Conservation (phyloP, 768 basidiomycete species). For the Tulasnella sp. region DNA sequence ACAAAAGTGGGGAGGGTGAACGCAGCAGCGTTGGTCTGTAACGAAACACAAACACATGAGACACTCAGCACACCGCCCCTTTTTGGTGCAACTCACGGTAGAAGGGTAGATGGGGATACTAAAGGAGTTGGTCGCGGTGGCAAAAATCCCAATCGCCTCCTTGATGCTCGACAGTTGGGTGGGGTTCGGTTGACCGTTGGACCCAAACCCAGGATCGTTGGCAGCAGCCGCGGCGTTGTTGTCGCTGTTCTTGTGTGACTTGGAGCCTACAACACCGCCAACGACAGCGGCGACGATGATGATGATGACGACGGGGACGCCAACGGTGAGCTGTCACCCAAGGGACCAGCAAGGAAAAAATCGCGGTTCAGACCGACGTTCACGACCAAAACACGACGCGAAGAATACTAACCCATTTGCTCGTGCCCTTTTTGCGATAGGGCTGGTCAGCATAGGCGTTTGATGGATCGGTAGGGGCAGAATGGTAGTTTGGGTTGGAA, state of each 20-base stretch:
- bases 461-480: background rate
- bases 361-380: background rate
- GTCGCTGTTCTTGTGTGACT: slow-evolving; percentile 35
- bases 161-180: slow-evolving; percentile 44
- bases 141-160: slow-evolving; percentile 49
- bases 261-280: slow-evolving; percentile 70
- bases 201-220: slow-evolving; percentile 9
- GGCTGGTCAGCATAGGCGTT: slow-evolving; percentile 20
- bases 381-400: background rate
- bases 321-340: slow-evolving; percentile 25
- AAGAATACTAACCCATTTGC: slow-evolving; percentile 53
- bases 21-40: slow-evolving; percentile 65
- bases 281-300: slow-evolving; percentile 34
- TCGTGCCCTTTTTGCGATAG: slow-evolving; percentile 38
- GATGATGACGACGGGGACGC: slow-evolving; percentile 26
- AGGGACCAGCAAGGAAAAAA: background rate
- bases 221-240: slow-evolving; percentile 15
- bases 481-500: slow-evolving; percentile 11
- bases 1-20: slow-evolving; percentile 63
- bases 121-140: slow-evolving; percentile 70
- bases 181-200: slow-evolving; percentile 35
- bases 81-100: slow-evolving; percentile 46
- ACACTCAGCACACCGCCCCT: background rate
- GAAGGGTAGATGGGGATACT: slow-evolving; percentile 79
- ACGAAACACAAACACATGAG: slow-evolving; percentile 8